Percentiles rank a stretch among this genome's conserved stretches.
Evolutionary conservation across 2,329 filamentous ascomycete genomes (phyloP).

Genomic region (Bipolaris victoriae): DNA sequence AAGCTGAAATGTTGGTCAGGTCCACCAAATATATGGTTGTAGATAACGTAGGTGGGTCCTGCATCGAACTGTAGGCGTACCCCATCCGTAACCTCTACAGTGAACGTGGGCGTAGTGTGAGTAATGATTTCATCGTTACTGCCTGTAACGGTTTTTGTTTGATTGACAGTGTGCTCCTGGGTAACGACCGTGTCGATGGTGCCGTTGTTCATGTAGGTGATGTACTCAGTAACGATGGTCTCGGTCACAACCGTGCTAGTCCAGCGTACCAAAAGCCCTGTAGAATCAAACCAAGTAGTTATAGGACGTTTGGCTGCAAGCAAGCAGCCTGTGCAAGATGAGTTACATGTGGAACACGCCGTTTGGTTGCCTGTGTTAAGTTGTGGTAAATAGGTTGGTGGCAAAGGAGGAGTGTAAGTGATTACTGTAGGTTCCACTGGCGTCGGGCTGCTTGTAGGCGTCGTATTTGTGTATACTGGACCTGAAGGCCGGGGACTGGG

Average conservation of each 20-base stretch:
- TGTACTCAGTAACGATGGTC: slow-evolving; percentile 32
- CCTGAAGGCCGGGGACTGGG: not conserved
- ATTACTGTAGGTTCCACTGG: not conserved
- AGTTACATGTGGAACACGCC: not conserved
- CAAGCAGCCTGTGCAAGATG: slow-evolving; percentile 41
- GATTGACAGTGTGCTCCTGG: slow-evolving; percentile 29
- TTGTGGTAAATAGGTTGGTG: not conserved
- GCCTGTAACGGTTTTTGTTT: slow-evolving; percentile 33
- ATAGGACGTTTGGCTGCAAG: slow-evolving; percentile 32
- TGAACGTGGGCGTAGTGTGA: slow-evolving; percentile 32
- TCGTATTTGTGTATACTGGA: slow-evolving; percentile 4
- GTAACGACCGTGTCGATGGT: slow-evolving; percentile 37
- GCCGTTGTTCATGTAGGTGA: slow-evolving; percentile 35
- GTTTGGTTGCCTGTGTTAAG: not conserved
- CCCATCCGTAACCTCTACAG: slow-evolving; percentile 24
- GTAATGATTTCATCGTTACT: slow-evolving; percentile 24
- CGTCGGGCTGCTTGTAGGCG: not conserved
- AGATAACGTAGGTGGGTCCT: slow-evolving; percentile 43
- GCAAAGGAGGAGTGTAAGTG: not conserved
- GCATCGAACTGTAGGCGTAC: slow-evolving; percentile 23
- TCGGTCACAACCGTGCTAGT: slow-evolving; percentile 34
- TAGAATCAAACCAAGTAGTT: slow-evolving; percentile 28
- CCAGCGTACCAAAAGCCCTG: slow-evolving; percentile 19
- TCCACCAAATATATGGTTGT: slow-evolving; percentile 35
- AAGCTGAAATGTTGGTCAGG: slow-evolving; percentile 18